These are phyloP conservation scores for Byssoonygena ceratinophila DNA, from an alignment of 2,329 filamentous ascomycete species.

Conservation along the genomic window DNA sequence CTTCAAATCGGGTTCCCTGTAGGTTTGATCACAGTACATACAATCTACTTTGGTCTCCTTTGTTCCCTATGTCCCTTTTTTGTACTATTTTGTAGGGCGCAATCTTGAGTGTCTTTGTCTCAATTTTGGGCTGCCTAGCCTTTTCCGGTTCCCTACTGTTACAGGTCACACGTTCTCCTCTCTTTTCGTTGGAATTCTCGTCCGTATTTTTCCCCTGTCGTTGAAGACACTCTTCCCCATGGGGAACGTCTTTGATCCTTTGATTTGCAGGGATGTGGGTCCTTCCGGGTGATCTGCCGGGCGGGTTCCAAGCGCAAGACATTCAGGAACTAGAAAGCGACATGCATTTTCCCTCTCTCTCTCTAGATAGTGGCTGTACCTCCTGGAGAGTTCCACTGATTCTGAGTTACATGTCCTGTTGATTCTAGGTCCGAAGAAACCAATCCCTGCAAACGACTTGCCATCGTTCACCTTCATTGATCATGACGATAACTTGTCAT, in stretches of 20 bases:
- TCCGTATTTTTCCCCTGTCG: neutral
- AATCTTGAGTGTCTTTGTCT: neutral
- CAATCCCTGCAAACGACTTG: constrained; percentile 19
- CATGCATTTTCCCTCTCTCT: neutral
- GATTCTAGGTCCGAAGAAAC: constrained; percentile 19
- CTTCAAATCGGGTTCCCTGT: constrained; percentile 3
- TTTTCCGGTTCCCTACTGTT: neutral
- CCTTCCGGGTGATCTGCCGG: neutral
- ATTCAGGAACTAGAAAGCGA: neutral
- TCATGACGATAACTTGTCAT: constrained; percentile 32
- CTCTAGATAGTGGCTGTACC: neutral
- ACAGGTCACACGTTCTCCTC: neutral
- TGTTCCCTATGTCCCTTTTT: neutral
- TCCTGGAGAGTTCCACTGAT: neutral
- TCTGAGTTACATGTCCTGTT: constrained; percentile 1
- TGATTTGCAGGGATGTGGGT: neutral
- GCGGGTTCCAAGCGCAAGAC: neutral
- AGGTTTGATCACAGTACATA: neutral
- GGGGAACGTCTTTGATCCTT: neutral
- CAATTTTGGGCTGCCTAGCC: neutral
- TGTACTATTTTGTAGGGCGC: neutral
- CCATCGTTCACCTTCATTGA: constrained; percentile 35
- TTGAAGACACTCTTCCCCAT: neutral
- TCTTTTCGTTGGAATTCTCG: neutral
- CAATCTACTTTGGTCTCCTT: neutral